Evolutionary conservation across 1,284 basidiomycete species (phyloP), one percentile per base, ranked within the genome.

Genomic region (Heterobasidion occidentale): DNA sequence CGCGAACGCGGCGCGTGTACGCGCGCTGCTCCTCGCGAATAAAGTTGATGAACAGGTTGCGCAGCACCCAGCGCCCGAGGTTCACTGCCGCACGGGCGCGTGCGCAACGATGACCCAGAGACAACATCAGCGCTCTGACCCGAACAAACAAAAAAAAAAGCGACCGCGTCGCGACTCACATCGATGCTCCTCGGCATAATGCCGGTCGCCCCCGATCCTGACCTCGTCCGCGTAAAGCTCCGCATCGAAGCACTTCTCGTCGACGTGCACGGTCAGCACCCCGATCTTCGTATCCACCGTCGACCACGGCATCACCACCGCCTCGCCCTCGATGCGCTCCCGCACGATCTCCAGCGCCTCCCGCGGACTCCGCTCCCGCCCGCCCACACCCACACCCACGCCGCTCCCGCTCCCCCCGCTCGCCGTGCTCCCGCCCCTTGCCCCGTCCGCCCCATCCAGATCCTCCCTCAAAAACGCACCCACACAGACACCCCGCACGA

Each of bases 201-300:
- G 72, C 27, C 76, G 75, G 55, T 85, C 80, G 35, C 74, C 71
- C 8, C 69, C 74, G 68, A 83, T 84, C 27, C 84, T 90, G 55
- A 85, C 84, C 70, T 99, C 96, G 68, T 98, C 95, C 3, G 90
- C 85, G 67, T 97, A 98, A 3, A 96, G 85, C 72, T 99, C 97
- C 9, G 92, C 92, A 59, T 98, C 94, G 68, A 98, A 98, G 62
- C 88, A 92, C 51, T 81, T 74, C 63, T 97, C 92, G 56, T 84
- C 90, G 46, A 99, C 67, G 72, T 98, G 93, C 3, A 99, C 84
- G 0, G 88, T 88, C 58, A 99, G 76, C 36, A 92, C 82, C 2
- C 96, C 96, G 17, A 88, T 86, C 70, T 91, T 89, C 6, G 94
- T 96, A 69, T 98, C 96, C 27, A 92, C 86, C 17, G 80, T 82